Evolutionary conservation across 1,284 basidiomycete species (phyloP), one percentile per base, ranked within the genome.

Genomic region (Agaricales sp.): DNA sequence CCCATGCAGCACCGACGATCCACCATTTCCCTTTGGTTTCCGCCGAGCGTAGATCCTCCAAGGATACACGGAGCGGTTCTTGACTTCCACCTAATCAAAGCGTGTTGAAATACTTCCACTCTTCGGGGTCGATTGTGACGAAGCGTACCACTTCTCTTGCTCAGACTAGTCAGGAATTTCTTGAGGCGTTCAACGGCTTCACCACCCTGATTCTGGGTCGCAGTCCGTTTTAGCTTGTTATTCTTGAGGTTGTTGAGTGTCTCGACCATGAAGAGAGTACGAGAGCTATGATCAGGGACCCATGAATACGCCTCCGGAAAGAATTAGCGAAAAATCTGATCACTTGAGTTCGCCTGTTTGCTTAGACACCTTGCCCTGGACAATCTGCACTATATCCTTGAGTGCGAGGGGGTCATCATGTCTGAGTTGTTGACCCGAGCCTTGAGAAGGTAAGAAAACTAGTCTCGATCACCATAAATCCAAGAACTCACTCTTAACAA

Each of bases 1-100:
- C 78, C 95, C 95, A 99, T 1, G 91, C 95, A 0, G 95, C 92
- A 21, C 95, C 96, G 30, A 98, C 90, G 1, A 98, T 74, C 96
- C 96, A 99, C 96, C 96, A 99, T 67, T 95, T 96, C 2, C 96
- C 96, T 59, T 84, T 89, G 23, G 77, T 87, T 50, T 90, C 82
- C 0, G 92, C 87, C 1, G 83, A 79, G 51, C 81, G 84, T 8
- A 99, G 73, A 63, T 99, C 95, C n/a, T 77, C 71, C 18, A 98
- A 70, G 0, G 83, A 81, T 1, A 94, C 80, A 1, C 91, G 84
- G 4, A 96, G 72, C 0, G 92, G 82, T 50, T 96, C 93, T 55
- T 90, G 81, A 0, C 83, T 77, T 51, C 84, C 69, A 2, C 91
- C 92, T 93, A 51, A 13, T 23, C 41, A 13, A 37, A 39, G 18